These are phyloP conservation scores for Triticum aestivum DNA, from an alignment of 176 grass and related monocot genomes.

Conservation along the genomic window DNA sequence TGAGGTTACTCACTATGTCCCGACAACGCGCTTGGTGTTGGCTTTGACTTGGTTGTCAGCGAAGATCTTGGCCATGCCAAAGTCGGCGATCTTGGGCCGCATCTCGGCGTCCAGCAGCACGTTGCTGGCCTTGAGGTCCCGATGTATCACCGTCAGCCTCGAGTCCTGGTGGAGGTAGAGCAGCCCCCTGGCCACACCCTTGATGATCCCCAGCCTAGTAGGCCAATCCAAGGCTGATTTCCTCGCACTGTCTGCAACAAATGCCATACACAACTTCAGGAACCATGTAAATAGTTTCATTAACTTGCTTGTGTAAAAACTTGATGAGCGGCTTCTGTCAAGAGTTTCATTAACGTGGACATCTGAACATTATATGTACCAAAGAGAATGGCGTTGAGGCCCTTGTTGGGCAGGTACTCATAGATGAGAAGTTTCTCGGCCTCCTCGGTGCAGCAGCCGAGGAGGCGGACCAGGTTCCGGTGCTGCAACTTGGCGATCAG, in stretches of 20 bases:
- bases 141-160: slow-evolving; percentile 55
- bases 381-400: slow-evolving; percentile 40
- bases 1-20: slow-evolving; percentile 52
- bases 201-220: slow-evolving; percentile 32
- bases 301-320: too few species aligned
- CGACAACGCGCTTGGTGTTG: slow-evolving; percentile 51
- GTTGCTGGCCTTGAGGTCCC: slow-evolving; percentile 67
- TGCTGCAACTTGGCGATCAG: slow-evolving; percentile 41
- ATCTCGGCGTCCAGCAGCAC: slow-evolving; percentile 55
- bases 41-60: slow-evolving; percentile 56
- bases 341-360: too few species aligned
- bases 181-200: slow-evolving; percentile 52
- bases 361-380: neutral
- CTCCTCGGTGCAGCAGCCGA: slow-evolving; percentile 45
- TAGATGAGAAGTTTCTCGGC: slow-evolving; percentile 54
- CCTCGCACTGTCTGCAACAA: too few species aligned
- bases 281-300: too few species aligned
- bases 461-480: slow-evolving; percentile 44
- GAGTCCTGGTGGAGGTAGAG: slow-evolving; percentile 75
- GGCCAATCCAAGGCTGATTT: too few species aligned
- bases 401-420: slow-evolving; percentile 45
- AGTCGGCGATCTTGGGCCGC: slow-evolving; percentile 62
- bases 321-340: too few species aligned
- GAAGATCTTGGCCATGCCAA: slow-evolving; percentile 75
- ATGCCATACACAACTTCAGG: too few species aligned